phyloP scores from a whole-genome alignment of 805 yeast species.

The Yarrowia sp. region DNA sequence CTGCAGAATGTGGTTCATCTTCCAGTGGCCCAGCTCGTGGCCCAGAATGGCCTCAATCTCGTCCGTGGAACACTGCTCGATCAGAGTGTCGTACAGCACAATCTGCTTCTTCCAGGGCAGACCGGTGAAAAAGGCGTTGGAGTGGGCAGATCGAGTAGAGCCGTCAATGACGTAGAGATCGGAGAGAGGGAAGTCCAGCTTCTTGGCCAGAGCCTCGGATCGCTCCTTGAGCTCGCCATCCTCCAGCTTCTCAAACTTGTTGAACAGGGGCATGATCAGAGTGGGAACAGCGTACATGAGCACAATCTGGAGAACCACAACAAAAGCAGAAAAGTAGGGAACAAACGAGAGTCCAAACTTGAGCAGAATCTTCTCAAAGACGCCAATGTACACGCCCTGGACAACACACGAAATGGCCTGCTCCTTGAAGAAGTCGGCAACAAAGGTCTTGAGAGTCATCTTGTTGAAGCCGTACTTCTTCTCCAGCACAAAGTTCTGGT shows the following conservation, averaged over 20 bases:
- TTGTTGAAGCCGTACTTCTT: constrained; percentile 93
- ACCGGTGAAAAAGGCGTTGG: constrained; percentile 95
- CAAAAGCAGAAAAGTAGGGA: constrained; percentile 70
- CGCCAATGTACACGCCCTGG: constrained; percentile 71
- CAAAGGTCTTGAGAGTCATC: constrained; percentile 66
- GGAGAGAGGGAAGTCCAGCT: constrained; percentile 79
- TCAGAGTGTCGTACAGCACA: constrained; percentile 87
- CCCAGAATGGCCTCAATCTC: constrained; percentile 94
- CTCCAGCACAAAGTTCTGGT: constrained; percentile 81
- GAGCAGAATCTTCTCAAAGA: constrained; percentile 75
- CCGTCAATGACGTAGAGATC: constrained; percentile 90
- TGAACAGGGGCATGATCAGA: constrained; percentile 87
- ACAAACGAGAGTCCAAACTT: constrained; percentile 77
- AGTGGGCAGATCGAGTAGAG: constrained; percentile 93
- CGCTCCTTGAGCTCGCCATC: constrained; percentile 82
- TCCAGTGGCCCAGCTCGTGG: constrained; percentile 99
- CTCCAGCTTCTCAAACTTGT: constrained; percentile 83
- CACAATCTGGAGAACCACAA: constrained; percentile 67
- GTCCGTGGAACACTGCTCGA: constrained; percentile 66
- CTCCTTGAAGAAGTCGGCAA: constrained; percentile 66
- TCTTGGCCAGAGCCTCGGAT: constrained; percentile 73
- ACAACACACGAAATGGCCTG: constrained; percentile 51
- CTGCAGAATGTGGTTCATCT: constrained; percentile 78
- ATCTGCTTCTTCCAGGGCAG: constrained; percentile 96
- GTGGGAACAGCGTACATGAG: constrained; percentile 77